Base-by-base conservation (phyloP, 208 protist species). In the Leishmania tropica region DNA sequence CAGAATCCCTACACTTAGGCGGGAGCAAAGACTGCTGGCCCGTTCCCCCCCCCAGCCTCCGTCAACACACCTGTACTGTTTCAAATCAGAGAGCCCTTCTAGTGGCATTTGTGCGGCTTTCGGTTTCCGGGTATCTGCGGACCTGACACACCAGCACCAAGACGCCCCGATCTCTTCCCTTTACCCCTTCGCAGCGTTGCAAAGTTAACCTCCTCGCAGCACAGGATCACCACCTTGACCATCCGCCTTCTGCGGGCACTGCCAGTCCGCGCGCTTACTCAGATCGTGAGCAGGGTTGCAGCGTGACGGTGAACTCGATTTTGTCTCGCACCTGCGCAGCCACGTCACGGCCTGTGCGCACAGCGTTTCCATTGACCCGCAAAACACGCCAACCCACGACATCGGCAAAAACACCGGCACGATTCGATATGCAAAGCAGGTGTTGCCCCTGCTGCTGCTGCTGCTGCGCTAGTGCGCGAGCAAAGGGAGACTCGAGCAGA, bases 351-450 rank as follows among this genome's bases (percentile, higher is more conserved):
- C 85, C 87, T 35, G 48, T 81, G 37, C 62, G 8, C 40, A 93
- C 89, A 60, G 56, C 48, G 1, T 72, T 79, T 21, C 81, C 87
- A 60, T 91, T 82, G 42, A 93, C 84, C 0, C 62, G 56, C 53
- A 76, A 35, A 6, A 93, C 74, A 56, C 82, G 81, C 73, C 76
- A 85, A 4, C 89, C 89, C 37, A 92, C 77, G 28, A 90, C 81
- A 54, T 62, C 51, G 4, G 88, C 62, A 37, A 88, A 71, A 54
- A 5, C 19, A 31, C 51, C 7, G n/a, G 13, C n/a, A 45, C 31
- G 7, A 7, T 15, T 24, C 45, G 45, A 11, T 24, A 47, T 17
- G 19, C 35, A n/a, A 40, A 28, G 31, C 10, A 7, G 11, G 10
- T 24, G 5, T 3, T 42, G n/a, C 51, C 31, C 31, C 31, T 42